A percentile compares a stretch with the other conserved stretches of the same genome.
Conservation (phyloP, 2,329 filamentous ascomycete genomes). For the Sclerotinia spermophila region DNA sequence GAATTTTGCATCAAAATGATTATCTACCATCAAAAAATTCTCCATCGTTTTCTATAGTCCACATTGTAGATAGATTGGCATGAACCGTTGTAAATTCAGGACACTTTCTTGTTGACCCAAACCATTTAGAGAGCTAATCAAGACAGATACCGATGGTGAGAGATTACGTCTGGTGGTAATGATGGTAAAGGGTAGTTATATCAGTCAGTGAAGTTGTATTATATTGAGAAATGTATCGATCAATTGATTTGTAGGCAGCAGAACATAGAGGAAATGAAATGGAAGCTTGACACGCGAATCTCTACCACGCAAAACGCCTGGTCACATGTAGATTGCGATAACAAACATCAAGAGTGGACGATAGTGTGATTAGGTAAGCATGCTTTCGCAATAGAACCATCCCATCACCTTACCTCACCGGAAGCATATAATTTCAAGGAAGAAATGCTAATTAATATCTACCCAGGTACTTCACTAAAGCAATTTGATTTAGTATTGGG, state of each 20-base stretch:
- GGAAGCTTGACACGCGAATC: constrained; percentile 6
- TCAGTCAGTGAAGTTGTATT: not conserved
- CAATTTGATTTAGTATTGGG: fast-evolving
- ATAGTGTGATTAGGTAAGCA: not conserved
- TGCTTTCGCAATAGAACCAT: fast-evolving
- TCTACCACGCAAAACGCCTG: not conserved
- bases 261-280: not conserved
- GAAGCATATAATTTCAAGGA: not conserved
- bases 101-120: not conserved
- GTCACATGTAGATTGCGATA: constrained; percentile 11
- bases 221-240: not conserved
- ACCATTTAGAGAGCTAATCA: not conserved
- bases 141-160: not conserved
- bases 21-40: not conserved
- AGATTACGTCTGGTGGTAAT: not conserved
- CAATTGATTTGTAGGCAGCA: not conserved
- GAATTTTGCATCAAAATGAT: not conserved
- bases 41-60: constrained; percentile 7
- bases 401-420: not conserved
- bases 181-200: not conserved
- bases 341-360: not conserved
- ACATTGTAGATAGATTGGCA: not conserved
- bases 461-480: not conserved
- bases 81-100: not conserved
- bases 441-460: too few species aligned